phyloP scores from a whole-genome alignment of 257 asterid species.

The Leonotis leonurus region DNA sequence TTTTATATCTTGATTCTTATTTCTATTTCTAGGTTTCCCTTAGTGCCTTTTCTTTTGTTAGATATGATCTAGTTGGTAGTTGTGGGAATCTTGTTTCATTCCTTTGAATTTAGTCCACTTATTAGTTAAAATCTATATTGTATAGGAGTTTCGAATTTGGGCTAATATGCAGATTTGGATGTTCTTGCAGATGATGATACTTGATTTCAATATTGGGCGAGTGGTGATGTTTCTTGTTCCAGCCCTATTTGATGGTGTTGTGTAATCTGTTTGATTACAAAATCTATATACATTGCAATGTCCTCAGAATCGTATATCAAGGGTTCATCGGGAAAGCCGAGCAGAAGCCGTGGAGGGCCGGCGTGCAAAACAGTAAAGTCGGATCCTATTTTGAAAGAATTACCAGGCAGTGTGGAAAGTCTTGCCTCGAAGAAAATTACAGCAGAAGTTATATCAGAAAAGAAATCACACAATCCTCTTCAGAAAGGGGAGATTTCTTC shows the following conservation, averaged over 20 bases:
- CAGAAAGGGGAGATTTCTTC: conserved; percentile 31
- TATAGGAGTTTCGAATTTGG: not conserved
- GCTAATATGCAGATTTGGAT: conserved; percentile 34
- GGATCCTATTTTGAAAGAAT: conserved; percentile 25
- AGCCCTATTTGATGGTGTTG: conserved; percentile 17
- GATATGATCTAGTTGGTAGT: conserved; percentile 19
- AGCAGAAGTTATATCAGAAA: conserved; percentile 19
- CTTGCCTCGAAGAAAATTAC: conserved; percentile 24
- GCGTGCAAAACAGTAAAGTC: conserved; percentile 26
- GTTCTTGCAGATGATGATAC: conserved; percentile 33
- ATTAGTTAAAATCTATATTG: not conserved
- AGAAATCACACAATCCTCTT: conserved; percentile 11
- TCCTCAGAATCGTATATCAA: conserved; percentile 39
- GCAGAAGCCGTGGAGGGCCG: conserved; percentile 31
- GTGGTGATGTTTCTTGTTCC: not conserved
- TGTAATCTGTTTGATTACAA: conserved; percentile 1
- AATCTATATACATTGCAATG: conserved; percentile 28
- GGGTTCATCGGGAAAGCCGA: conserved; percentile 34
- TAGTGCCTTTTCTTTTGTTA: conserved; percentile 14
- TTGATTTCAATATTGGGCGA: conserved; percentile 17
- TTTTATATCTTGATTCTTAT: not conserved
- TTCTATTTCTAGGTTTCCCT: not conserved
- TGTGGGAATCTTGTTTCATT: not conserved
- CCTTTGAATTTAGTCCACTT: conserved; percentile 4
- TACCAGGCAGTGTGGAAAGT: conserved; percentile 19